Percentiles rank a stretch among this genome's conserved stretches.
phyloP scores from a whole-genome alignment of 140 eudicot genomes.

The Artemisia princeps region DNA sequence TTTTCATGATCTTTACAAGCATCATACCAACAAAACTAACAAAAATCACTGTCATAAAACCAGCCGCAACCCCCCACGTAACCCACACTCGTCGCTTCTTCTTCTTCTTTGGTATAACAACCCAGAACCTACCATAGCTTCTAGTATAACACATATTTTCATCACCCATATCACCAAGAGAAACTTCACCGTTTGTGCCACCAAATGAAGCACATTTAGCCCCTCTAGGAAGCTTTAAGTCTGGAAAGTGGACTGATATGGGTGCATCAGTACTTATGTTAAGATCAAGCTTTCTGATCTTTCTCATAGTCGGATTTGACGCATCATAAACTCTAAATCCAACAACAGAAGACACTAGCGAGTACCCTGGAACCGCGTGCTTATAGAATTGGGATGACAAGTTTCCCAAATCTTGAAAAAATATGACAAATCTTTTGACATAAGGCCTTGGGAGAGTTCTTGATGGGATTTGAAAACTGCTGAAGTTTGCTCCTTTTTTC shows the following conservation, averaged over 20 bases:
- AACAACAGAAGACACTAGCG: slow-evolving; percentile 40
- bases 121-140: slow-evolving; percentile 43
- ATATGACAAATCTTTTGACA: slow-evolving; percentile 43
- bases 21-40: slow-evolving; percentile 28
- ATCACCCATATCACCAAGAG: slow-evolving; percentile 25
- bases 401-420: slow-evolving; percentile 61
- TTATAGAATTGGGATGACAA: slow-evolving; percentile 50
- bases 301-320: slow-evolving; percentile 29
- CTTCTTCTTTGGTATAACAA: slow-evolving; percentile 37
- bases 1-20: slow-evolving; percentile 25
- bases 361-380: slow-evolving; percentile 31
- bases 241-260: slow-evolving; percentile 37
- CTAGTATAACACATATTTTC: slow-evolving; percentile 38
- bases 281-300: slow-evolving; percentile 34
- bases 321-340: slow-evolving; percentile 64
- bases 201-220: slow-evolving; percentile 47
- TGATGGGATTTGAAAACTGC: slow-evolving; percentile 48
- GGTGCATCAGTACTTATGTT: slow-evolving; percentile 39
- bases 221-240: slow-evolving; percentile 17
- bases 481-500: slow-evolving; percentile 58
- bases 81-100: slow-evolving; percentile 29
- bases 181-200: slow-evolving; percentile 28
- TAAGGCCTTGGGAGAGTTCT: slow-evolving; percentile 55
- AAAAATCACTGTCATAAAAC: slow-evolving; percentile 21
- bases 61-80: slow-evolving; percentile 37